Percentiles rank a stretch among this genome's conserved stretches.
These are phyloP conservation scores for Synchytrium microbalum DNA, from an alignment of 371 early-diverging fungal genomes.

Conservation along the genomic window DNA sequence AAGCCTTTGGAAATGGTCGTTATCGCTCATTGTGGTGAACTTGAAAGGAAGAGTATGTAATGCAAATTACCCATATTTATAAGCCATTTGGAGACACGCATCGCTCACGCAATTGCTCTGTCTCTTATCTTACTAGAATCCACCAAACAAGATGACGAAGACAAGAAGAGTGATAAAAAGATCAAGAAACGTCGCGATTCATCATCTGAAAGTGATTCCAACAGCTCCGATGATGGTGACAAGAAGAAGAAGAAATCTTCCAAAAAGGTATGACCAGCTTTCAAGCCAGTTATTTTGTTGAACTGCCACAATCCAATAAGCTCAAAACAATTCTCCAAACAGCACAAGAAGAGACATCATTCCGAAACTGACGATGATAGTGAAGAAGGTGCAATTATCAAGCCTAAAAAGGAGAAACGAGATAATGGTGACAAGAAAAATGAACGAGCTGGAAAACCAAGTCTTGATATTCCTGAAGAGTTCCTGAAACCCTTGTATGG, in stretches of 20 bases:
- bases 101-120: too few species aligned
- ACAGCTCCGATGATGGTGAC: too few species aligned
- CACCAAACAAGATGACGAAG: too few species aligned
- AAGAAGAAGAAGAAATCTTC: too few species aligned
- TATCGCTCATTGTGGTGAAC: slow-evolving; percentile 69
- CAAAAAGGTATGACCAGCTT: too few species aligned
- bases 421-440: neutral
- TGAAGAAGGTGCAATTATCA: neutral
- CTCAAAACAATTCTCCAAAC: neutral
- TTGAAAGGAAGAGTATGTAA: slow-evolving; percentile 28
- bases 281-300: too few species aligned
- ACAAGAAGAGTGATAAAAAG: too few species aligned
- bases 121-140: too few species aligned
- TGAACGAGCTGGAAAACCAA: neutral
- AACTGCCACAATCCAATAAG: neutral
- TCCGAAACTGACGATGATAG: neutral
- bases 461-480: neutral
- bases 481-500: neutral
- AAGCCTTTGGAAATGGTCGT: slow-evolving; percentile 53
- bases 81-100: too few species aligned
- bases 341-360: neutral
- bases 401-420: neutral
- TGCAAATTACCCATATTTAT: too few species aligned
- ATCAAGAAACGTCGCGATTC: too few species aligned
- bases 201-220: too few species aligned